Conservation (phyloP, 768 basidiomycete species). For the Hygrophorus russula region DNA sequence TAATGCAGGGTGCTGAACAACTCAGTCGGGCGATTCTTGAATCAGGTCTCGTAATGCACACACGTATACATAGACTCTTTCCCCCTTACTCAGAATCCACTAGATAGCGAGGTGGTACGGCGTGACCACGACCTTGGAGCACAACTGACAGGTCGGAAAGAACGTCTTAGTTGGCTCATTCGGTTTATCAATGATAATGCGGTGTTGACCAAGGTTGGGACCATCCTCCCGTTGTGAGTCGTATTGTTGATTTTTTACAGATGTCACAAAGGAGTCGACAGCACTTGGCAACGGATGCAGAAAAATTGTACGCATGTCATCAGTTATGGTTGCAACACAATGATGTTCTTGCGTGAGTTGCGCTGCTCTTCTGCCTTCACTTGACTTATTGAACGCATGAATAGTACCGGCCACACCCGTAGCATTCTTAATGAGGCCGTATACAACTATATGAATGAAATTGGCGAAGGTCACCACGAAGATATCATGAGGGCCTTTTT, state of each 20-base stretch:
- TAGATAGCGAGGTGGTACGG: conserved; percentile 57
- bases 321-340: conserved; percentile 77
- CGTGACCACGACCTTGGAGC: conserved; percentile 72
- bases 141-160: conserved; percentile 66
- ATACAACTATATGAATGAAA: conserved; percentile 51
- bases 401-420: conserved; percentile 42
- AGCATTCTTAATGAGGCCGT: conserved; percentile 66
- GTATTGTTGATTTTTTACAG: conserved; percentile 23
- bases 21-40: conserved; percentile 59
- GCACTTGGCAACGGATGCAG: conserved; percentile 68
- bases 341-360: conserved; percentile 47
- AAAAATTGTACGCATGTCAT: conserved; percentile 73
- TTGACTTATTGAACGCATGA: background rate
- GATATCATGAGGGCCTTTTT: conserved; percentile 83
- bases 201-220: conserved; percentile 56
- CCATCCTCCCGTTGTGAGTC: background rate
- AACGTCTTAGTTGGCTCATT: conserved; percentile 76
- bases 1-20: conserved; percentile 73
- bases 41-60: conserved; percentile 39
- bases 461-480: conserved; percentile 46
- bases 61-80: background rate
- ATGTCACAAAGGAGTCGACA: conserved; percentile 75
- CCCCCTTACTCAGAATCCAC: conserved; percentile 3
- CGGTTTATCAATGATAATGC: conserved; percentile 83
- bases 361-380: background rate